These are phyloP conservation scores for Exophiala sp. DNA, from an alignment of 2,329 filamentous ascomycete genomes.

Conservation along the genomic window DNA sequence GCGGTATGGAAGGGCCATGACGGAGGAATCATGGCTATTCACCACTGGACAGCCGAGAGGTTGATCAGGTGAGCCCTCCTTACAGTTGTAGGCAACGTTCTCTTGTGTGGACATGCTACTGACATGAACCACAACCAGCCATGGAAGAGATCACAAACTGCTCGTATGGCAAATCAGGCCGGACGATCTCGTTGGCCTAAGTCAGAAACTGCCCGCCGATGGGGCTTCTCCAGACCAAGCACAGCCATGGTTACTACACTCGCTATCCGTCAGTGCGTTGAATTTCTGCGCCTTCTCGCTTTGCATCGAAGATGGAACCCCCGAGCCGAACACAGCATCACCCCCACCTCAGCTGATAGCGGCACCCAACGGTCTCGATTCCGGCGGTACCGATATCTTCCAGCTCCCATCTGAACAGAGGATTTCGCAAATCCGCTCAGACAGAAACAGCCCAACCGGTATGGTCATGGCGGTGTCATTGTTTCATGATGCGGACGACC, in stretches of 20 bases:
- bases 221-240: constrained; percentile 40
- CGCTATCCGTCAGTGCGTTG: constrained; percentile 80
- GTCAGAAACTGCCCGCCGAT: constrained; percentile 66
- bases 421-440: constrained; percentile 53
- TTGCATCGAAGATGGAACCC: constrained; percentile 40
- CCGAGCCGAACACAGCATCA: neutral
- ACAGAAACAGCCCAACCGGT: constrained; percentile 42
- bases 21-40: constrained; percentile 67
- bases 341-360: constrained; percentile 52
- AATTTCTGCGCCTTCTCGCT: constrained; percentile 86
- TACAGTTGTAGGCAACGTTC: too few species aligned
- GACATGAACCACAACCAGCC: constrained; percentile 49
- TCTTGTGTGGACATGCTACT: too few species aligned
- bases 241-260: constrained; percentile 78
- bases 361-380: constrained; percentile 70
- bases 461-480: constrained; percentile 85
- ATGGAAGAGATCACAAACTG: constrained; percentile 83
- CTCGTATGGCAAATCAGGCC: constrained; percentile 74
- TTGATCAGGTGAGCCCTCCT: constrained; percentile 70
- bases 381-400: constrained; percentile 77
- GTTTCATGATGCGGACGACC: constrained; percentile 41
- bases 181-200: constrained; percentile 53
- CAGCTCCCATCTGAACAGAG: constrained; percentile 68
- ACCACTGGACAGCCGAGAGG: constrained; percentile 63
- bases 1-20: constrained; percentile 84